A percentile compares a stretch with the other conserved stretches of the same genome.
These are phyloP conservation scores for Przewalskia tangutica DNA, from an alignment of 257 asterid genomes.

Conservation along the genomic window DNA sequence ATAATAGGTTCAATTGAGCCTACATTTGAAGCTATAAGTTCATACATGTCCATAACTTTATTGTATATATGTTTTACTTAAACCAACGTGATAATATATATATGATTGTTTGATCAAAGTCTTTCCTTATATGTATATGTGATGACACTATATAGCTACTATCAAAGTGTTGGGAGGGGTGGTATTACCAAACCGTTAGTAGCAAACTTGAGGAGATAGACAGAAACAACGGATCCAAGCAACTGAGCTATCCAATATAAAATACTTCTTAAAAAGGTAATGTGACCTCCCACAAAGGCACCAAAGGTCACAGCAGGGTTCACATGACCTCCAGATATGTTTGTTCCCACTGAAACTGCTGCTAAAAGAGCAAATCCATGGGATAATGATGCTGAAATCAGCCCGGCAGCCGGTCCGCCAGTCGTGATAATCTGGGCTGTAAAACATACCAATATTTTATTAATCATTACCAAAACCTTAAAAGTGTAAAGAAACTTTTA, in stretches of 20 bases:
- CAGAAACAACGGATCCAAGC: conserved; percentile 62
- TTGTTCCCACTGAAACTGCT: conserved; percentile 58
- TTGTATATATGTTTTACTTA: too few relatives aligned
- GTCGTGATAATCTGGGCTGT: conserved; percentile 43
- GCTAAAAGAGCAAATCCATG: conserved; percentile 63
- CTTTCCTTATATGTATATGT: too few relatives aligned
- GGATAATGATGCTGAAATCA: conserved; percentile 42
- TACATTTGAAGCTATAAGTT: too few relatives aligned
- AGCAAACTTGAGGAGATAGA: conserved; percentile 51
- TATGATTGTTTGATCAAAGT: too few relatives aligned
- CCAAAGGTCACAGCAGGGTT: conserved; percentile 19
- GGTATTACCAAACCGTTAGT: conserved; percentile 52
- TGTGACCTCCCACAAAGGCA: conserved; percentile 65
- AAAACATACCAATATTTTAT: too few relatives aligned
- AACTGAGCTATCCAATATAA: conserved; percentile 68
- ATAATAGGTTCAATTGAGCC: too few relatives aligned
- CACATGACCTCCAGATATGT: conserved; percentile 63
- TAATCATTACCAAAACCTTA: too few relatives aligned
- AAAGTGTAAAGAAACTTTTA: too few relatives aligned
- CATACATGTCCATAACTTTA: too few relatives aligned
- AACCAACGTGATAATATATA: background rate
- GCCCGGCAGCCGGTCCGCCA: conserved; percentile 43
- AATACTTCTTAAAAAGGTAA: conserved; percentile 37
- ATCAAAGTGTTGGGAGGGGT: background rate
- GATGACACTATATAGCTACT: background rate